Base-by-base conservation (phyloP, 306 rosid genomes). In the Cicer chorassanicum region DNA sequence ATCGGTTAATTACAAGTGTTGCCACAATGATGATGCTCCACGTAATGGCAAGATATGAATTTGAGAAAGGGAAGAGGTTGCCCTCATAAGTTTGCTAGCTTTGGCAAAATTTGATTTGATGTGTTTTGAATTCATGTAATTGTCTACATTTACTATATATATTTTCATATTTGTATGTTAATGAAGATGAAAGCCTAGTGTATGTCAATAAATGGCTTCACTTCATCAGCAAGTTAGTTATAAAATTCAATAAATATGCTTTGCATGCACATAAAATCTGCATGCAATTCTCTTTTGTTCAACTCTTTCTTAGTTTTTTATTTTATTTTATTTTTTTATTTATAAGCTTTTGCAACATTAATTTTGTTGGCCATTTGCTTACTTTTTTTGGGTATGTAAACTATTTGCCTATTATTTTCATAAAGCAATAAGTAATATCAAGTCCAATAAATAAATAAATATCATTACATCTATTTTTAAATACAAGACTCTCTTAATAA, bases 1-100 rank as follows among this genome's bases (percentile, higher is more conserved):
- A 1, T 74, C 84, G 8, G 76, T 80, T 73, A 68, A 74, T 61
- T 80, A 80, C 77, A 60, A 68, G 68, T 80, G 84, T 41, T 80
- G 84, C 68, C 84, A 80, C 19, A 50, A 40, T 29, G 80, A 80
- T 74, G 73, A 68, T 80, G 72, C 34, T 46, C 3, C 65, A 14
- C 56, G 42, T 7, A 12, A 5, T 49, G 84, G 8, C 70, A 48
- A 65, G 16, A 56, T 73, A 1, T 73, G 44, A 79, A 72, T 41
- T 1, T 9, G 38, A 41, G 21, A 13, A 39, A 50, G 19, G 67
- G 21, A 44, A 66, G 65, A 50, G 65, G 29, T 19, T 73, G 43
- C 34, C 14, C 24, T 7, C 5, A 61, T 14, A 54, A 49, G 57
- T 59, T 59, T 77, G 21, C 21, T 19, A 19, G 69, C 39, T 55